Base-by-base conservation (phyloP, 176 grass and related monocot genomes). In the Carex littledalei region DNA sequence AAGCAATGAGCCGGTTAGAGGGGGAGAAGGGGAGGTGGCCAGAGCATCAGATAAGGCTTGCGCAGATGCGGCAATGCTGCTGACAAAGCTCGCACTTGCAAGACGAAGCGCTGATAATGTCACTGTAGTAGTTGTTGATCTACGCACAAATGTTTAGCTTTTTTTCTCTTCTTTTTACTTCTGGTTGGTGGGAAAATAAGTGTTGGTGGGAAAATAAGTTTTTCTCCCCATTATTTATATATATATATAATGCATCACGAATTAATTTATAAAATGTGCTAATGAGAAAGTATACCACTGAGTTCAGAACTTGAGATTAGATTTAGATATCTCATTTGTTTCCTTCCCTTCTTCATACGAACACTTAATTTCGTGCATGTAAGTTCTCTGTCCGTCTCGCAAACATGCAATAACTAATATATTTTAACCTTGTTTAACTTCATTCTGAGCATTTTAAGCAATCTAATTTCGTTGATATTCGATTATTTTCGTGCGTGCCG, bases 71-170 rank as follows among this genome's bases (percentile, higher is more conserved):
- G 93, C 96, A 79, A 84, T 99, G 88, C 90, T 99, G 58, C 93
- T 99, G 65, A 88, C 91, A 8, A 99, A 99, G 93, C 78, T 95
- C 77, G 93, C 96, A 52, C 84, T 99, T 78, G 96, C 96, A 85
- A 89, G 96, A 77, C 85, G 82, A 74, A 95, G 96, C 81, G 49
- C 90, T 17, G 96, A 99, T 65, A 99, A 99, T 66, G 88, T 95
- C 3, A 94, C 91, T 83, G 90, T 99, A 3, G 73, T 99, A n/a
- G 87, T 99, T 8, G 85, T 95, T 59, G 96, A 99, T 92, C 93
- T 95, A 79, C 87, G 91, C 80, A 85, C 84, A 4, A 87, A 84
- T 68, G 2, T 20, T 45, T 86, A 86, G 62, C n/a, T 29, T 14
- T 31, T 24, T 52, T 16, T 81, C 52, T 66, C 4, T 24, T 35